phyloP scores from a whole-genome alignment of 495 filamentous ascomycete genomes.

The Tuber aestivum region DNA sequence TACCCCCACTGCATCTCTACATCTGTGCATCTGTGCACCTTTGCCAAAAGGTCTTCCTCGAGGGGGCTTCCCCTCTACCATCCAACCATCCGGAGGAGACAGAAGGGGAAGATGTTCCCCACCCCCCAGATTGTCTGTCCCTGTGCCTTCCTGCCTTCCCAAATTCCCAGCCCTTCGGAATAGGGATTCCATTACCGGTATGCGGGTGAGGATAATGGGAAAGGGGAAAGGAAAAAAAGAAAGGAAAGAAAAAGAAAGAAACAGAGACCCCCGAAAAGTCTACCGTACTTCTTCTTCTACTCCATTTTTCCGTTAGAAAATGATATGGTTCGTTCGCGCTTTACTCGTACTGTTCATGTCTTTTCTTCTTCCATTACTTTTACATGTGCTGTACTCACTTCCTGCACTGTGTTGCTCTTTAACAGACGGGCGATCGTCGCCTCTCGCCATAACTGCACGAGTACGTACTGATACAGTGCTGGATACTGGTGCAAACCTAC shows the following conservation, averaged over 20 bases:
- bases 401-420: neutral
- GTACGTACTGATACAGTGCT: neutral
- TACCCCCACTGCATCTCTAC: constrained; percentile 13
- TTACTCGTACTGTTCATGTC: constrained; percentile 22
- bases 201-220: constrained; percentile 5
- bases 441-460: neutral
- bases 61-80: neutral
- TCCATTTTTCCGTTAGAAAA: neutral
- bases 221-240: no score
- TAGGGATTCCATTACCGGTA: constrained; percentile 22
- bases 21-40: constrained; percentile 35
- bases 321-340: constrained; percentile 13
- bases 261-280: constrained; percentile 19
- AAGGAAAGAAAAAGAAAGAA: constrained; percentile 6
- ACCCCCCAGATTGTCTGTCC: constrained; percentile 28
- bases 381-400: neutral
- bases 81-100: constrained; percentile 24
- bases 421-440: neutral
- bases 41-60: constrained; percentile 29
- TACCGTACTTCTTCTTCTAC: neutral
- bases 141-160: constrained; percentile 25
- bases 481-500: neutral
- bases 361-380: neutral
- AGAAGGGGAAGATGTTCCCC: constrained; percentile 12
- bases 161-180: constrained; percentile 36